Evolutionary conservation across 179 eudicot genomes (phyloP).

Genomic region (Corrigiola litoralis): DNA sequence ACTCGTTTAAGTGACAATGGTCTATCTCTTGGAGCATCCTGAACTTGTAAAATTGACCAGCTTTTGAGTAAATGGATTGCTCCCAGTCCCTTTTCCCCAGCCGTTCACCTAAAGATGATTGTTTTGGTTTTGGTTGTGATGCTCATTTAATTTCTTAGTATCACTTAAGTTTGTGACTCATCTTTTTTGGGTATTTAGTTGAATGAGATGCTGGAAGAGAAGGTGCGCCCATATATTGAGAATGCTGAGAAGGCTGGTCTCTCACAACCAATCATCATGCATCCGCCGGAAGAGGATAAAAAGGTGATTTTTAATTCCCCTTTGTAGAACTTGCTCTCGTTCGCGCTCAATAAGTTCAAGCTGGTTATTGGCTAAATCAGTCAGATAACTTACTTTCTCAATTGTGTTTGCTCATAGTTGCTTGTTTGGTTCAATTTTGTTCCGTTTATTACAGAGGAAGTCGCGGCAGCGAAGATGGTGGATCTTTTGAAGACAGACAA

Average conservation of each 20-base stretch:
- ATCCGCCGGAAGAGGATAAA: slow-evolving; percentile 36
- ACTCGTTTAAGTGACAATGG: too few relatives aligned
- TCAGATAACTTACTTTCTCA: not conserved
- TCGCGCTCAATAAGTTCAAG: not conserved
- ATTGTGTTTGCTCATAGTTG: not conserved
- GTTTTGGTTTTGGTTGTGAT: too few relatives aligned
- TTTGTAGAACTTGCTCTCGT: not conserved
- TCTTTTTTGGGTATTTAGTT: slow-evolving; percentile 35
- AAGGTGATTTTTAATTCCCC: slow-evolving; percentile 34
- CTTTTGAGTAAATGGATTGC: too few relatives aligned
- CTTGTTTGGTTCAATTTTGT: not conserved
- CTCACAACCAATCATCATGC: slow-evolving; percentile 64
- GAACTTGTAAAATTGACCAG: too few relatives aligned
- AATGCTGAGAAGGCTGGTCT: slow-evolving; percentile 47
- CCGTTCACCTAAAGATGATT: too few relatives aligned
- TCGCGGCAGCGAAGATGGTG: slow-evolving; percentile 43
- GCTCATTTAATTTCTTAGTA: too few relatives aligned
- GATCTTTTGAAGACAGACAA: slow-evolving; percentile 34
- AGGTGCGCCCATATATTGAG: slow-evolving; percentile 65
- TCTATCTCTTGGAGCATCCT: too few relatives aligned
- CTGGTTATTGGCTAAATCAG: not conserved
- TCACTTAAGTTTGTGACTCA: not conserved
- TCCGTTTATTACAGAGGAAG: slow-evolving; percentile 26
- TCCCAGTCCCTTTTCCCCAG: too few relatives aligned
- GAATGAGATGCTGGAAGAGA: slow-evolving; percentile 79